Percentiles rank a stretch among this genome's conserved stretches.
These are phyloP conservation scores for Geosiphon pyriformis DNA, from an alignment of 192 early-diverging fungal species.

Conservation along the genomic window DNA sequence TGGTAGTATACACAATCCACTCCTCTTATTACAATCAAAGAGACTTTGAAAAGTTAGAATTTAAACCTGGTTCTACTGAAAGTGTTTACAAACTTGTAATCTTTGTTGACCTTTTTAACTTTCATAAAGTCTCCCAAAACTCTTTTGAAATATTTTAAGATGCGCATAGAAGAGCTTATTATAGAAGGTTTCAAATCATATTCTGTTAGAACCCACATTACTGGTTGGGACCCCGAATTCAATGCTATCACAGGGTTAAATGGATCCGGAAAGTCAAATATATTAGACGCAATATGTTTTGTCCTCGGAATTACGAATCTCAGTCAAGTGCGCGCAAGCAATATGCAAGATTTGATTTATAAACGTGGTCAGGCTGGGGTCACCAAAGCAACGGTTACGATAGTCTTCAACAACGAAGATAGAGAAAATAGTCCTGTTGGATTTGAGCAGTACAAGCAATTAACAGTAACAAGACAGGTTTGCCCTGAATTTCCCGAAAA, in stretches of 20 bases:
- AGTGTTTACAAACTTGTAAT: too few species aligned
- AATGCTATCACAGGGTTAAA: slow-evolving; percentile 99
- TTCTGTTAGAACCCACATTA: slow-evolving; percentile 88
- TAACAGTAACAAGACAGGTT: slow-evolving; percentile 95
- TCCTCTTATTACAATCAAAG: too few species aligned
- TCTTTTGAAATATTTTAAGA: slow-evolving; percentile 24
- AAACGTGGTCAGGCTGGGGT: slow-evolving; percentile 98
- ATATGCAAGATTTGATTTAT: slow-evolving; percentile 94
- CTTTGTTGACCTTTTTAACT: too few species aligned
- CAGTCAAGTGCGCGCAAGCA: slow-evolving; percentile 85
- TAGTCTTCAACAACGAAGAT: slow-evolving; percentile 93
- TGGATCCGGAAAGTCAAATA: slow-evolving; percentile 97
- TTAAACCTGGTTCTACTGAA: too few species aligned
- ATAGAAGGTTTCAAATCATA: slow-evolving; percentile 99
- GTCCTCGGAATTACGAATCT: slow-evolving; percentile 94
- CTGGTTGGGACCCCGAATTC: slow-evolving; percentile 97
- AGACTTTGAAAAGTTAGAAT: too few species aligned
- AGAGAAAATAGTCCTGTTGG: slow-evolving; percentile 79
- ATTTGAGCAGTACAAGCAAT: slow-evolving; percentile 76
- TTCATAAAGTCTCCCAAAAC: too few species aligned
- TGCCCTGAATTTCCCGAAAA: slow-evolving; percentile 14
- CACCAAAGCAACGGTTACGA: slow-evolving; percentile 95
- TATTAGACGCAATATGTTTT: slow-evolving; percentile 98
- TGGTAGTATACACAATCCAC: too few species aligned
- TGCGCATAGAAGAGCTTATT: slow-evolving; percentile 93